These are phyloP conservation scores for Drechmeria coniospora DNA, from an alignment of 2,329 filamentous ascomycete species.

Conservation along the genomic window DNA sequence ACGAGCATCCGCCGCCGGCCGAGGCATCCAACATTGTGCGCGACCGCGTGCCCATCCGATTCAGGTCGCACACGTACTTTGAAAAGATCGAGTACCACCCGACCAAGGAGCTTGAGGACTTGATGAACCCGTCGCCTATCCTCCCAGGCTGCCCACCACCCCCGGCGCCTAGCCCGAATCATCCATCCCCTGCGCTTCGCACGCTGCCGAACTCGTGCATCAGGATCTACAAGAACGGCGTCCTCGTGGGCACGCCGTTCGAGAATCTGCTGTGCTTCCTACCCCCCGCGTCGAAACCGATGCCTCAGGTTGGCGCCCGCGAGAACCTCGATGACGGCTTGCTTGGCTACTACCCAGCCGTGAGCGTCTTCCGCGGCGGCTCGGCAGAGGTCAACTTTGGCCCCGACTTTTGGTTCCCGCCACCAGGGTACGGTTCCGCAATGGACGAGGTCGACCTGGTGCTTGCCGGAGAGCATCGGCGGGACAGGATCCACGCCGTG, in stretches of 20 bases:
- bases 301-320: conserved; percentile 56
- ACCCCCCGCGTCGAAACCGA: conserved; percentile 69
- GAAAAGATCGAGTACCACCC: conserved; percentile 83
- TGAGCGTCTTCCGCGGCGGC: conserved; percentile 83
- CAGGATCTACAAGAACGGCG: conserved; percentile 85
- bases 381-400: conserved; percentile 91
- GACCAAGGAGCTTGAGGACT: conserved; percentile 75
- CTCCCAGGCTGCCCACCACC: conserved; percentile 28
- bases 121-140: conserved; percentile 52
- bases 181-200: conserved; percentile 58
- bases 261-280: conserved; percentile 80
- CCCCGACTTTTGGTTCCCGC: conserved; percentile 81
- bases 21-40: conserved; percentile 70
- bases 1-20: conserved; percentile 36
- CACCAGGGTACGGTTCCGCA: conserved; percentile 37
- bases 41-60: conserved; percentile 86
- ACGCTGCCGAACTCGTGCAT: conserved; percentile 78
- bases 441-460: conserved; percentile 33
- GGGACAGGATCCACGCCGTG: conserved; percentile 39
- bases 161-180: conserved; percentile 54
- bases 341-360: conserved; percentile 87
- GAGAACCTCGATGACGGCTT: conserved; percentile 88
- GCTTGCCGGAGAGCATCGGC: conserved; percentile 7
- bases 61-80: conserved; percentile 88
- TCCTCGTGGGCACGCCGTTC: conserved; percentile 73